These are phyloP conservation scores for Syncephalis fuscata DNA, from an alignment of 371 early-diverging fungal genomes.

Conservation along the genomic window DNA sequence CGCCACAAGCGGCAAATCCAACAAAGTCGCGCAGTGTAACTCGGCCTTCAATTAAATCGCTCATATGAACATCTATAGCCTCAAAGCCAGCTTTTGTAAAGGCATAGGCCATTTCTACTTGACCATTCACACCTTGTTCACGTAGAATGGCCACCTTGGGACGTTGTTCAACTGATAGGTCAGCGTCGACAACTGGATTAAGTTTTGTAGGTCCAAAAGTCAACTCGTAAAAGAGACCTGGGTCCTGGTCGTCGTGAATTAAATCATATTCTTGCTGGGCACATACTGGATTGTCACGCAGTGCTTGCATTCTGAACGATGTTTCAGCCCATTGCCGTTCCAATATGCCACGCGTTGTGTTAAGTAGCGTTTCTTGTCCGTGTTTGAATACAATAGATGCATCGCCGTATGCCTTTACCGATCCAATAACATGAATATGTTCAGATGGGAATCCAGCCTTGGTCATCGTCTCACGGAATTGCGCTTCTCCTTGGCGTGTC, in stretches of 20 bases:
- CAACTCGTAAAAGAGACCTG: constrained; percentile 54
- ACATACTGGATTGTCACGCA: constrained; percentile 79
- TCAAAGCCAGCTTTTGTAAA: constrained; percentile 85
- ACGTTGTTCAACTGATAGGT: constrained; percentile 11
- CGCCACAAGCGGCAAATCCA: constrained; percentile 90
- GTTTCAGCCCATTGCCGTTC: constrained; percentile 80
- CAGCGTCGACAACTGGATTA: constrained; percentile 7
- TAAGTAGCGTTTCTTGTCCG: constrained; percentile 18
- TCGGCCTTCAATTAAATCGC: constrained; percentile 66
- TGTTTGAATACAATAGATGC: constrained; percentile 19
- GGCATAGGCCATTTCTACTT: constrained; percentile 84
- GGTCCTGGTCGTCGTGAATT: constrained; percentile 46
- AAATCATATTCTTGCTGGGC: constrained; percentile 69
- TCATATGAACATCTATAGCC: constrained; percentile 93
- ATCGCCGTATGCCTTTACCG: constrained; percentile 26
- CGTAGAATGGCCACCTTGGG: constrained; percentile 87
- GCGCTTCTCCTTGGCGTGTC: constrained; percentile 30
- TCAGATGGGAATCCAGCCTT: constrained; percentile 29
- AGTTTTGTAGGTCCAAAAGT: constrained; percentile 59
- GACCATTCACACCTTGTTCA: constrained; percentile 94
- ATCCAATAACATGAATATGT: constrained; percentile 42
- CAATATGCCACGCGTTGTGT: constrained; percentile 37
- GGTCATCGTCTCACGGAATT: constrained; percentile 27
- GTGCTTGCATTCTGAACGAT: constrained; percentile 73
- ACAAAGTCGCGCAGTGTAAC: constrained; percentile 49